Evolutionary conservation across 768 basidiomycete genomes (phyloP).

Genomic region (Pilatotrama ljubarskyi): DNA sequence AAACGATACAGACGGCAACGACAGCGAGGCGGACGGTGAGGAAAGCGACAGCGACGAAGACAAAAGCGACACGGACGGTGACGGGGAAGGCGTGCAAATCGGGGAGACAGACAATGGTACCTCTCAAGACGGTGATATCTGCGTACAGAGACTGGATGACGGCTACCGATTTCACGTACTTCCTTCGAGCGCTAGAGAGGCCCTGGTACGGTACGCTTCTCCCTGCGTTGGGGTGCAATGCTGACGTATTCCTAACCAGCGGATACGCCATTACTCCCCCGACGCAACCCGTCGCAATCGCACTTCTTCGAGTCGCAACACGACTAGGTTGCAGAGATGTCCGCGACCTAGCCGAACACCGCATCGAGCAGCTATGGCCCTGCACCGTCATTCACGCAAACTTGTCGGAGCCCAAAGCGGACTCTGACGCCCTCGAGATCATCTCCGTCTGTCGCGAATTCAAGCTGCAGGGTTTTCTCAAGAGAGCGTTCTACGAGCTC

Average conservation of each 20-base stretch:
- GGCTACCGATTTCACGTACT: neutral
- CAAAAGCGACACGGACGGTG: too few species aligned
- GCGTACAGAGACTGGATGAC: neutral
- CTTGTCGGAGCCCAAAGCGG: too few species aligned
- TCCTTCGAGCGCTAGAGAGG: neutral
- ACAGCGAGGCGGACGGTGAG: too few species aligned
- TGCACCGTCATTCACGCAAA: neutral
- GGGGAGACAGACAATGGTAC: too few species aligned
- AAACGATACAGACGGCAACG: too few species aligned
- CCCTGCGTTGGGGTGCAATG: neutral
- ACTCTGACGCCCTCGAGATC: conserved; percentile 27
- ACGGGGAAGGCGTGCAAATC: too few species aligned
- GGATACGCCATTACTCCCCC: neutral
- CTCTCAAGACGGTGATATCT: too few species aligned
- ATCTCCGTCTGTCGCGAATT: conserved; percentile 32
- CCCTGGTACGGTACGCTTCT: neutral
- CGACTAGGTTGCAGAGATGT: conserved; percentile 33
- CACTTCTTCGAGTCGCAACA: conserved; percentile 38
- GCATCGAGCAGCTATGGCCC: conserved; percentile 33
- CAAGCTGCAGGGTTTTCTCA: conserved; percentile 33
- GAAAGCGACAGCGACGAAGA: too few species aligned
- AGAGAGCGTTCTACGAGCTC: conserved; percentile 44
- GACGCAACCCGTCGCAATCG: neutral
- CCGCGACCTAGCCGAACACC: conserved; percentile 29
- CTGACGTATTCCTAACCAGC: neutral